These are phyloP conservation scores for Mimosa bimucronata DNA, from an alignment of 306 rosid species.

Conservation along the genomic window DNA sequence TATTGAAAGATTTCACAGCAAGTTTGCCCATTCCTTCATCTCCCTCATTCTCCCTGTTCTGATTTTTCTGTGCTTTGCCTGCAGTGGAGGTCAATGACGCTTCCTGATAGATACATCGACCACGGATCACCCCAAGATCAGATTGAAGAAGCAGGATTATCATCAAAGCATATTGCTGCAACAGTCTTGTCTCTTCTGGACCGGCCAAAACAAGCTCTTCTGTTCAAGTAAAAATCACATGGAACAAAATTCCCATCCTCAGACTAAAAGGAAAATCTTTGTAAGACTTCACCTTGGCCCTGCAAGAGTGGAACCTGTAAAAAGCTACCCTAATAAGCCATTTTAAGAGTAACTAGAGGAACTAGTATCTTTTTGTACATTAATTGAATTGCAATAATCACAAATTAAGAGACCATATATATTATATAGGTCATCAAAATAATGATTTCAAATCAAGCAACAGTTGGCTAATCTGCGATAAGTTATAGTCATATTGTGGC, in stretches of 20 bases:
- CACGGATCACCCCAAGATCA: slow-evolving; percentile 84
- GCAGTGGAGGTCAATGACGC: slow-evolving; percentile 90
- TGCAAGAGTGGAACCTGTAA: slow-evolving; percentile 26
- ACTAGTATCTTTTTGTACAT: background rate
- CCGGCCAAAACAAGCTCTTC: slow-evolving; percentile 74
- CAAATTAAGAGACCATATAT: background rate
- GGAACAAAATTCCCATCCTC: slow-evolving; percentile 34
- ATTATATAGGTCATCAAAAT: background rate
- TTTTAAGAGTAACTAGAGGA: background rate
- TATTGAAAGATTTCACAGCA: background rate
- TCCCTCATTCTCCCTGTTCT: background rate
- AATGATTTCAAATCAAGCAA: background rate
- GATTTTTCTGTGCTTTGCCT: slow-evolving; percentile 17
- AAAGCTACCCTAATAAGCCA: background rate
- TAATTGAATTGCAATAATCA: slow-evolving; percentile 19
- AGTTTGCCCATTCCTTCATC: background rate
- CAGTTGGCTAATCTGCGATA: background rate
- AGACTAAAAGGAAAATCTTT: slow-evolving; percentile 12
- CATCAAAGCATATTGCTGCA: slow-evolving; percentile 76
- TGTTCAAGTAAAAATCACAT: slow-evolving; percentile 46
- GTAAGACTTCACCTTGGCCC: slow-evolving; percentile 5
- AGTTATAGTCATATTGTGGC: background rate
- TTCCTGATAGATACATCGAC: slow-evolving; percentile 91
- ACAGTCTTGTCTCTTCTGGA: slow-evolving; percentile 73
- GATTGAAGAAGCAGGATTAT: slow-evolving; percentile 73